Conservation (phyloP, 768 basidiomycete genomes). For the Lactarius hengduanensis region DNA sequence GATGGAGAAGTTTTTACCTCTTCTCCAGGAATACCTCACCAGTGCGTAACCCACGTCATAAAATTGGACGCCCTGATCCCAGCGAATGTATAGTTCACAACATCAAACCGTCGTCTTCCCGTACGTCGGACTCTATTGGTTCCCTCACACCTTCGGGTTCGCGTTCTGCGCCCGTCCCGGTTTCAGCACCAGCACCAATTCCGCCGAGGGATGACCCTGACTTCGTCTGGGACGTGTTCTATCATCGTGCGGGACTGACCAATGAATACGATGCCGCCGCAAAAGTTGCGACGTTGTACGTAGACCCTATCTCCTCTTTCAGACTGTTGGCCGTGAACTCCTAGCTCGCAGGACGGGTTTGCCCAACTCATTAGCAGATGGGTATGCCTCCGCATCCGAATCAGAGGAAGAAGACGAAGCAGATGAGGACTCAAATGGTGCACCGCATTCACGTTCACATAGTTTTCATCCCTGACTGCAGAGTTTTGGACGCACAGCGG, state of each 20-base stretch:
- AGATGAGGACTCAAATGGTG: slow-evolving; percentile 85
- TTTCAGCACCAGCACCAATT: slow-evolving; percentile 14
- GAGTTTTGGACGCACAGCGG: slow-evolving; percentile 44
- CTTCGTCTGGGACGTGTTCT: slow-evolving; percentile 85
- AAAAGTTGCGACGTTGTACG: slow-evolving; percentile 64
- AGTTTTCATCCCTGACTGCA: neutral
- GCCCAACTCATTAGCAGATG: slow-evolving; percentile 53
- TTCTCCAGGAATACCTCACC: slow-evolving; percentile 73
- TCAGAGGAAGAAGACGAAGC: slow-evolving; percentile 71
- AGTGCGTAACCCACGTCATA: slow-evolving; percentile 37
- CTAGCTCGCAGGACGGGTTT: slow-evolving; percentile 53
- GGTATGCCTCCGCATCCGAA: slow-evolving; percentile 52
- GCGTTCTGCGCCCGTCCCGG: slow-evolving; percentile 6
- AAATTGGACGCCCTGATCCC: neutral
- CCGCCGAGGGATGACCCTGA: slow-evolving; percentile 43
- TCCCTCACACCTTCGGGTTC: slow-evolving; percentile 21
- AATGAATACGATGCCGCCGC: slow-evolving; percentile 56
- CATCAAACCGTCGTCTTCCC: slow-evolving; percentile 10
- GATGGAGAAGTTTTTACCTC: slow-evolving; percentile 73
- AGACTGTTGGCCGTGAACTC: neutral
- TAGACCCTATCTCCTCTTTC: slow-evolving; percentile 20
- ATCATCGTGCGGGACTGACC: slow-evolving; percentile 60
- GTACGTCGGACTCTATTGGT: slow-evolving; percentile 13
- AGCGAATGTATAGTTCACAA: slow-evolving; percentile 15
- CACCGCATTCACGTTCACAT: slow-evolving; percentile 17